Conservation (phyloP, 2,329 filamentous ascomycete species). For the Aspergillus novoparasiticus region DNA sequence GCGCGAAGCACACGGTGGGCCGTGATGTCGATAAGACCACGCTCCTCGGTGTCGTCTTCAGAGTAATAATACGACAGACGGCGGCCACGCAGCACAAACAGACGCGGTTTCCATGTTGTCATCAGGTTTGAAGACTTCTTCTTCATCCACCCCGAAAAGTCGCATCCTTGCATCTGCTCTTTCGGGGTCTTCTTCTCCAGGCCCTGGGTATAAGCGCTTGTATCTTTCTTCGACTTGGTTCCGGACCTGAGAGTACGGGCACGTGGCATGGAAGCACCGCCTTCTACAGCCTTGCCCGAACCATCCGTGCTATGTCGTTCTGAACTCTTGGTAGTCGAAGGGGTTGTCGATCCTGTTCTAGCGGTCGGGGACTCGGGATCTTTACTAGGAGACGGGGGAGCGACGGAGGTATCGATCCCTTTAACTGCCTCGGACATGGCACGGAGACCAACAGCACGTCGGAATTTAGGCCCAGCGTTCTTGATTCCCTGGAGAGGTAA, state of each 20-base stretch:
- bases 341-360: conserved; percentile 73
- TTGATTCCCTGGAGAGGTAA: conserved; percentile 52
- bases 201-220: conserved; percentile 88
- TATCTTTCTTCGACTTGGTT: conserved; percentile 84
- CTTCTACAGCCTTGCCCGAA: conserved; percentile 51
- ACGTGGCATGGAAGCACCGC: conserved; percentile 51
- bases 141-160: conserved; percentile 99
- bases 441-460: conserved; percentile 69
- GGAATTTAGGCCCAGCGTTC: conserved; percentile 62
- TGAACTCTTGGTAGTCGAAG: conserved; percentile 69
- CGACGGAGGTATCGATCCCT: conserved; percentile 46
- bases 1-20: conserved; percentile 95
- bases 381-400: conserved; percentile 49
- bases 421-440: conserved; percentile 78
- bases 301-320: conserved; percentile 75
- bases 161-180: conserved; percentile 81
- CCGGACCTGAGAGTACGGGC: conserved; percentile 54
- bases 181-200: conserved; percentile 77
- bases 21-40: conserved; percentile 95
- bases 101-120: conserved; percentile 93
- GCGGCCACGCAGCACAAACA: conserved; percentile 93
- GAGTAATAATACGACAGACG: conserved; percentile 95
- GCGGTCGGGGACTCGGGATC: conserved; percentile 66
- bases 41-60: conserved; percentile 88
- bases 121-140: conserved; percentile 96